phyloP scores from a whole-genome alignment of 2,329 filamentous ascomycete genomes.

The Fusarium succisae region DNA sequence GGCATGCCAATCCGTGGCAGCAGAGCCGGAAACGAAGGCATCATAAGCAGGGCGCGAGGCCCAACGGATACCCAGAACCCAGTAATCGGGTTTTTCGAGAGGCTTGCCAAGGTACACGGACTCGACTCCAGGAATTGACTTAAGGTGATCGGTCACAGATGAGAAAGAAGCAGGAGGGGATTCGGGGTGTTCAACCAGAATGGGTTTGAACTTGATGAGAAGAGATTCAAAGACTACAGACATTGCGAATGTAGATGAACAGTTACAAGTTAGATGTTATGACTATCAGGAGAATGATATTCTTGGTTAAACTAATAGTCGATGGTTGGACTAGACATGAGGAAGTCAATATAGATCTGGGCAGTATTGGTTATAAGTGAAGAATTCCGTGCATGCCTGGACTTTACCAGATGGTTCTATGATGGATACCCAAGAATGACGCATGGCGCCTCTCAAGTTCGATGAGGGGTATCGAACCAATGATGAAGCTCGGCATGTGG shows the following conservation, averaged over 20 bases:
- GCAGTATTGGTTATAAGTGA: neutral
- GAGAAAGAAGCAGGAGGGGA: slow-evolving; percentile 42
- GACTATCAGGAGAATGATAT: neutral
- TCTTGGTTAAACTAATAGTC: neutral
- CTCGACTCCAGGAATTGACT: slow-evolving; percentile 46
- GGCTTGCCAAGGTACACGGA: slow-evolving; percentile 49
- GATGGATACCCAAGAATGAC: slow-evolving; percentile 17
- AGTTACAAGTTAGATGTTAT: neutral
- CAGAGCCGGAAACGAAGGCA: slow-evolving; percentile 54
- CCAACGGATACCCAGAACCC: slow-evolving; percentile 50
- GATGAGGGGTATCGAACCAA: slow-evolving; percentile 27
- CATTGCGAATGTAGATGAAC: slow-evolving; percentile 31
- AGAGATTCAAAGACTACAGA: slow-evolving; percentile 45
- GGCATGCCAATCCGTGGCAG: slow-evolving; percentile 53
- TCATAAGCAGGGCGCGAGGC: slow-evolving; percentile 45
- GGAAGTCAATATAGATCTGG: slow-evolving; percentile 1
- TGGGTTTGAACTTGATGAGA: slow-evolving; percentile 46
- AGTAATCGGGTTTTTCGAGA: slow-evolving; percentile 47
- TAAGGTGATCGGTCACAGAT: slow-evolving; percentile 42
- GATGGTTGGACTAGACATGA: neutral
- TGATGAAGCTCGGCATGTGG: slow-evolving; percentile 15
- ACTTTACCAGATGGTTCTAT: slow-evolving; percentile 26
- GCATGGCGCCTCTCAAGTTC: neutral
- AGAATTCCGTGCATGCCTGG: neutral
- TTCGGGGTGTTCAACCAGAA: slow-evolving; percentile 38